Percentiles rank a stretch among this genome's conserved stretches.
phyloP scores from a whole-genome alignment of 192 early-diverging fungal species.

The Coemansia sp. region DNA sequence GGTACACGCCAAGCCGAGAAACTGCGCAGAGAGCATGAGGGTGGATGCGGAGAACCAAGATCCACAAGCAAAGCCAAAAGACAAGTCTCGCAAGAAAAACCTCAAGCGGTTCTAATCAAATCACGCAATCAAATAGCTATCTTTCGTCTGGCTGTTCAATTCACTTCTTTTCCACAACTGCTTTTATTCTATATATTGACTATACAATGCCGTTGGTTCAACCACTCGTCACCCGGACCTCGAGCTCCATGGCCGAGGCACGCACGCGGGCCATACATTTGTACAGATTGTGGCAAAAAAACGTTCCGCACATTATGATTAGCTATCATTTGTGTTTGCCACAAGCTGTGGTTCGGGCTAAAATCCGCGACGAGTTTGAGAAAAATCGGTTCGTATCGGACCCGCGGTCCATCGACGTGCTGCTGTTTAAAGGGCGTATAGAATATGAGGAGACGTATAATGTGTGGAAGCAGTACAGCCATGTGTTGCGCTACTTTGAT shows the following conservation, averaged over 20 bases:
- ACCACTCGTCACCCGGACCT: slow-evolving; percentile 52
- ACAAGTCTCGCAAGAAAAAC: slow-evolving; percentile 50
- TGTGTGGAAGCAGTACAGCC: slow-evolving; percentile 88
- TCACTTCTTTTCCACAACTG: neutral
- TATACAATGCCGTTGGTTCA: slow-evolving; percentile 43
- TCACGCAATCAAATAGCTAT: neutral
- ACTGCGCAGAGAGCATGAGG: neutral
- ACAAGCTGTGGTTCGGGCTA: slow-evolving; percentile 67
- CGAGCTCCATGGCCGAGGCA: slow-evolving; percentile 63
- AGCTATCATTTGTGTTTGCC: slow-evolving; percentile 75
- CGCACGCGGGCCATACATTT: slow-evolving; percentile 62
- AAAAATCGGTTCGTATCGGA: slow-evolving; percentile 78
- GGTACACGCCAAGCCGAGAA: slow-evolving; percentile 67
- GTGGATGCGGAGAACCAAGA: slow-evolving; percentile 24
- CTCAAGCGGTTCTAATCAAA: slow-evolving; percentile 45
- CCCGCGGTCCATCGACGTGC: slow-evolving; percentile 73
- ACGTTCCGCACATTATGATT: slow-evolving; percentile 68
- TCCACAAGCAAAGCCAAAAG: slow-evolving; percentile 11
- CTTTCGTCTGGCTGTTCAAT: neutral
- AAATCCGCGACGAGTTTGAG: slow-evolving; percentile 89
- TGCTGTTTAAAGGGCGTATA: slow-evolving; percentile 82
- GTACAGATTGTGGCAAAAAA: slow-evolving; percentile 70
- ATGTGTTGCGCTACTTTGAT: slow-evolving; percentile 85
- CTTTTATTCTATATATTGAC: neutral
- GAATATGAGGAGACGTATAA: slow-evolving; percentile 90